Conservation (phyloP, 2,329 filamentous ascomycete species). For the Epichloe elymi region DNA sequence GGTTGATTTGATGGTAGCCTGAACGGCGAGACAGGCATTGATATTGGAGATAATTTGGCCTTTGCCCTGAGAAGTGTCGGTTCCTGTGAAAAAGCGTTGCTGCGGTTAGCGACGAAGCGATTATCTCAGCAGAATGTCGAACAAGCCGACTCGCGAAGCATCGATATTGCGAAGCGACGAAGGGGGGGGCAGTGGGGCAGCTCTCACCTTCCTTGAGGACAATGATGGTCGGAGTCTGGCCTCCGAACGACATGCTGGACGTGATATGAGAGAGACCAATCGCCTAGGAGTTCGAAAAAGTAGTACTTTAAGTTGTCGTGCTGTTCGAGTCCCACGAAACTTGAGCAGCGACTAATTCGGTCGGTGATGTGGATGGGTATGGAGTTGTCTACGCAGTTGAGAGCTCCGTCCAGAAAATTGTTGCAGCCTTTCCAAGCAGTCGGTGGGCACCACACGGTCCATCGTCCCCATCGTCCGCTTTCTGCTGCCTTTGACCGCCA, state of each 20-base stretch:
- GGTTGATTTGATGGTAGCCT: slow-evolving; percentile 90
- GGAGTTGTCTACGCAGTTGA: neutral
- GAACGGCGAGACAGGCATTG: slow-evolving; percentile 92
- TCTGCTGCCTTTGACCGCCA: slow-evolving; percentile 2
- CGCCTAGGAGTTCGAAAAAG: slow-evolving; percentile 6
- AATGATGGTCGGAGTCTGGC: slow-evolving; percentile 94
- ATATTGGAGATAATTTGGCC: slow-evolving; percentile 97
- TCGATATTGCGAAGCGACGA: slow-evolving; percentile 6
- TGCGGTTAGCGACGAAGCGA: neutral
- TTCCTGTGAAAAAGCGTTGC: slow-evolving; percentile 44
- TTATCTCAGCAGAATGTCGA: neutral
- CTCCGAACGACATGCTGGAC: slow-evolving; percentile 78
- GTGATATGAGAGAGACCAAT: slow-evolving; percentile 3
- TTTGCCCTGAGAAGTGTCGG: slow-evolving; percentile 93
- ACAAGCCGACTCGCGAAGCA: neutral
- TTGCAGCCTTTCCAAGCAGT: slow-evolving; percentile 1
- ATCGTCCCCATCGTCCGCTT: neutral
- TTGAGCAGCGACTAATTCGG: neutral
- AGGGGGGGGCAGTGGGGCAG: slow-evolving; percentile 24
- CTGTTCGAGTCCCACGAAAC: neutral
- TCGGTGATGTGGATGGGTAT: neutral
- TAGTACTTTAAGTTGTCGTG: slow-evolving; percentile 1
- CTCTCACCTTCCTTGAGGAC: slow-evolving; percentile 85
- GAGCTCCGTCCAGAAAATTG: slow-evolving; percentile 6
- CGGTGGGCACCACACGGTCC: neutral